phyloP scores from a whole-genome alignment of 2,329 filamentous ascomycete species.

The Arthrobotrys sinensis region DNA sequence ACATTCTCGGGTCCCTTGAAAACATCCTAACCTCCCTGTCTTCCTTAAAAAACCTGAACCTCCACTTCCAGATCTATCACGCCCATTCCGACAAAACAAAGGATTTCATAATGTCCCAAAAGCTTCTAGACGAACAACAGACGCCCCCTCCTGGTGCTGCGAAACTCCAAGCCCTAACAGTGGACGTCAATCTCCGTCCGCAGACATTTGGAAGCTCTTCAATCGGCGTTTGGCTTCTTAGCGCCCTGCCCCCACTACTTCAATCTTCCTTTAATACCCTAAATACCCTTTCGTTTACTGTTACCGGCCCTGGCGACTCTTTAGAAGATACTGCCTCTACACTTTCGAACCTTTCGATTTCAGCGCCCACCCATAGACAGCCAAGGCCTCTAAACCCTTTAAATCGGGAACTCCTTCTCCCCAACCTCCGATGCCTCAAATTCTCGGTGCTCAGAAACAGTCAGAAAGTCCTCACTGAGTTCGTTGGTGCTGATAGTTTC shows the following conservation, averaged over 20 bases:
- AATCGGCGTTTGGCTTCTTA: slow-evolving; percentile 1
- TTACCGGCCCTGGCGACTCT: neutral
- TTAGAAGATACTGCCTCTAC: too few species aligned
- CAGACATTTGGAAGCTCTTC: neutral
- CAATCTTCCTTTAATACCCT: neutral
- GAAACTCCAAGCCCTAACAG: neutral
- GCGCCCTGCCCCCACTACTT: neutral
- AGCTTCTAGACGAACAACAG: neutral
- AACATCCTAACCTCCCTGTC: neutral
- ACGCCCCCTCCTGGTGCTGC: neutral
- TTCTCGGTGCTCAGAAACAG: neutral
- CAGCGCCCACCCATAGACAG: neutral
- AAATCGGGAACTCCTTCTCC: neutral
- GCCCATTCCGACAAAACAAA: neutral
- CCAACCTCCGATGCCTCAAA: neutral
- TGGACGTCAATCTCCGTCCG: neutral
- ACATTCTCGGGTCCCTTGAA: neutral
- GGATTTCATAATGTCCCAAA: neutral
- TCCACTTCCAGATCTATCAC: neutral
- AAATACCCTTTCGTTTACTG: neutral
- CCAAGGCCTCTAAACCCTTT: neutral
- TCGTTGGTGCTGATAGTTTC: neutral
- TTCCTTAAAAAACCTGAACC: neutral
- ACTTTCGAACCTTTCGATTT: too few species aligned
- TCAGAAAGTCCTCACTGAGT: neutral